A percentile compares a stretch with the other conserved stretches of the same genome.
These are phyloP conservation scores for Gonapodya prolifera DNA, from an alignment of 192 early-diverging fungal species.

Conservation along the genomic window DNA sequence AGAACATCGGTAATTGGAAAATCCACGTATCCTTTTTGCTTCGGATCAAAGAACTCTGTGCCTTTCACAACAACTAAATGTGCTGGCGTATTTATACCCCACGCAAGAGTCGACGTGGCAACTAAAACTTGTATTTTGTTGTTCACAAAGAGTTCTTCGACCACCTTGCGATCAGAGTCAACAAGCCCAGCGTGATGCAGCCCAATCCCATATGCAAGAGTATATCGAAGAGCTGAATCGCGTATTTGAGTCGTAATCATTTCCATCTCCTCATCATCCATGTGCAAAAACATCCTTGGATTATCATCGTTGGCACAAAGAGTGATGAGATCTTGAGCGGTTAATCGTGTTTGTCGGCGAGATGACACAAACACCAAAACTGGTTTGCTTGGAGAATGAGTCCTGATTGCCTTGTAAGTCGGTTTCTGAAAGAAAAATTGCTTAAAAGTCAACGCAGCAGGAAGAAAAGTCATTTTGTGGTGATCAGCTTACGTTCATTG, in stretches of 20 bases:
- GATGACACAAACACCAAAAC: slow-evolving; percentile 98
- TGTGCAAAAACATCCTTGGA: slow-evolving; percentile 76
- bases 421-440: slow-evolving; percentile 40
- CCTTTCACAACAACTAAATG: slow-evolving; percentile 97
- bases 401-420: slow-evolving; percentile 84
- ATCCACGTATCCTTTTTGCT: slow-evolving; percentile 80
- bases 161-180: slow-evolving; percentile 70
- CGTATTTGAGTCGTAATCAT: slow-evolving; percentile 53
- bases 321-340: slow-evolving; percentile 90
- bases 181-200: slow-evolving; percentile 93
- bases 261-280: slow-evolving; percentile 70
- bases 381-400: slow-evolving; percentile 84
- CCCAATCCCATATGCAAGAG: slow-evolving; percentile 91
- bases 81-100: slow-evolving; percentile 89
- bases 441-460: background rate
- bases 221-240: slow-evolving; percentile 62
- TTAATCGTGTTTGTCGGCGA: slow-evolving; percentile 88
- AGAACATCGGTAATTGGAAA: slow-evolving; percentile 95
- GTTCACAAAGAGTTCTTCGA: slow-evolving; percentile 87
- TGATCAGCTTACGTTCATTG: slow-evolving; percentile 60
- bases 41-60: slow-evolving; percentile 93
- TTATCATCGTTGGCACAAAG: slow-evolving; percentile 87
- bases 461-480: background rate
- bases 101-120: slow-evolving; percentile 90
- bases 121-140: slow-evolving; percentile 94